Evolutionary conservation across 768 basidiomycete species (phyloP).

Genomic region (Tulasnella sp.): DNA sequence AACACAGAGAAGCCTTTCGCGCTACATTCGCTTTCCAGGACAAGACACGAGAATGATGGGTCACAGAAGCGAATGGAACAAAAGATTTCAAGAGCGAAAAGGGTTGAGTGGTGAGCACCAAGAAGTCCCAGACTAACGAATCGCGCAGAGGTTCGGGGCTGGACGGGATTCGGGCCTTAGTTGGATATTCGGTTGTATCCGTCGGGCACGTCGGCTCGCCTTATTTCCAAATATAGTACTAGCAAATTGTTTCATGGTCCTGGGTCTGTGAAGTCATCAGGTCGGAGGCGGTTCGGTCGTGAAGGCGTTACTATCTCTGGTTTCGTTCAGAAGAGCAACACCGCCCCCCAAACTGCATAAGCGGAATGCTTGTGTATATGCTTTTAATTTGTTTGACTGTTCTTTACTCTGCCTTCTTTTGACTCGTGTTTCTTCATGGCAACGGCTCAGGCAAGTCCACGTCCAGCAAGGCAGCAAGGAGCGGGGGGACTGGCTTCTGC

Average conservation of each 20-base stretch:
- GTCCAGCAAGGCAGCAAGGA: too few relatives aligned
- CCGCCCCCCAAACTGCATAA: too few relatives aligned
- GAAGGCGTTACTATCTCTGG: too few relatives aligned
- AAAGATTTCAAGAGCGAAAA: not conserved
- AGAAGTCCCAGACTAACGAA: not conserved
- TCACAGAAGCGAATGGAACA: not conserved
- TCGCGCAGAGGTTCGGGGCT: not conserved
- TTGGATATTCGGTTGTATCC: not conserved
- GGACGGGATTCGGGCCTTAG: not conserved
- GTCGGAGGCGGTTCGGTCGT: too few relatives aligned
- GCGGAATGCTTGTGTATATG: too few relatives aligned
- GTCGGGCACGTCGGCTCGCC: not conserved
- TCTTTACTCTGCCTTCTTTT: too few relatives aligned
- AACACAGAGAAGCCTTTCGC: not conserved
- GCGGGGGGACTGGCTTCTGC: not conserved
- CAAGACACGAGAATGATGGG: not conserved
- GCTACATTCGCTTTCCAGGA: not conserved
- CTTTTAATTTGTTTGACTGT: too few relatives aligned
- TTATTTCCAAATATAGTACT: not conserved
- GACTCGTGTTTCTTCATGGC: too few relatives aligned
- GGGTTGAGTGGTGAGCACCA: not conserved
- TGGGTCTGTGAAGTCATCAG: not conserved
- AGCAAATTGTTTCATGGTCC: not conserved
- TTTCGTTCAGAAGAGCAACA: too few relatives aligned
- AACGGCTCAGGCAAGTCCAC: too few relatives aligned